Percentiles rank a stretch among this genome's conserved stretches.
These are phyloP conservation scores for Nectriaceae sp. DNA, from an alignment of 2,329 filamentous ascomycete genomes.

Conservation along the genomic window DNA sequence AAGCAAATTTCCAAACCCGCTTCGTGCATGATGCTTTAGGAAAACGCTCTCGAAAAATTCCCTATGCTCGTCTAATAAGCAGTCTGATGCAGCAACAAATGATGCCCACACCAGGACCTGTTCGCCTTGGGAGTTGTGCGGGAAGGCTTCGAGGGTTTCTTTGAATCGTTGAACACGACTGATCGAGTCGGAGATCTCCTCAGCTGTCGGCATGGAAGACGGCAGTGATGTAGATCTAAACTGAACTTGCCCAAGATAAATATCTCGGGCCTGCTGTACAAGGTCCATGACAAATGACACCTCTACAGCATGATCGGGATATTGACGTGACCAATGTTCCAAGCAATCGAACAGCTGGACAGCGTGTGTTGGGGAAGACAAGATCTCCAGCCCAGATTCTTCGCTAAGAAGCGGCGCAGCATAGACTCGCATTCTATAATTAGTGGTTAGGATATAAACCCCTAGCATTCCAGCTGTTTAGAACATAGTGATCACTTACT, in stretches of 20 bases:
- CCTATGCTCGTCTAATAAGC: constrained; percentile 26
- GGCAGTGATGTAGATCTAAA: constrained; percentile 17
- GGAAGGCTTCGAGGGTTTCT: constrained; percentile 21
- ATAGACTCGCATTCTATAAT: constrained; percentile 43
- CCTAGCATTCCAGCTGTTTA: neutral
- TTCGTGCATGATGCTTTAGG: constrained; percentile 18
- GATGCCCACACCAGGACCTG: constrained; percentile 32
- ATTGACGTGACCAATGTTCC: constrained; percentile 54
- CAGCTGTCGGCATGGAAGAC: constrained; percentile 7
- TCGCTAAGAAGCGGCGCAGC: constrained; percentile 25
- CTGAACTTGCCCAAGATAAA: constrained; percentile 74
- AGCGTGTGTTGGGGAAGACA: constrained; percentile 21
- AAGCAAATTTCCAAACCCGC: constrained; percentile 26
- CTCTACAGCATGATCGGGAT: constrained; percentile 74
- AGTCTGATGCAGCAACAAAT: constrained; percentile 28
- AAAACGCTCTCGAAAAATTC: constrained; percentile 22
- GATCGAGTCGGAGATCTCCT: constrained; percentile 10
- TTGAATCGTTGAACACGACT: constrained; percentile 27
- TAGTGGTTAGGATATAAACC: constrained; percentile 39
- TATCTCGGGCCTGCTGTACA: constrained; percentile 80
- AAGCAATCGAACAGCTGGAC: constrained; percentile 24
- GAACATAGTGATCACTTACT: constrained; percentile 20
- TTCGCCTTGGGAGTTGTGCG: constrained; percentile 16
- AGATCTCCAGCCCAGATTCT: constrained; percentile 23
- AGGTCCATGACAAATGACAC: constrained; percentile 78